phyloP scores from a whole-genome alignment of 192 early-diverging fungal species.

The Linnemannia schmuckeri region DNA sequence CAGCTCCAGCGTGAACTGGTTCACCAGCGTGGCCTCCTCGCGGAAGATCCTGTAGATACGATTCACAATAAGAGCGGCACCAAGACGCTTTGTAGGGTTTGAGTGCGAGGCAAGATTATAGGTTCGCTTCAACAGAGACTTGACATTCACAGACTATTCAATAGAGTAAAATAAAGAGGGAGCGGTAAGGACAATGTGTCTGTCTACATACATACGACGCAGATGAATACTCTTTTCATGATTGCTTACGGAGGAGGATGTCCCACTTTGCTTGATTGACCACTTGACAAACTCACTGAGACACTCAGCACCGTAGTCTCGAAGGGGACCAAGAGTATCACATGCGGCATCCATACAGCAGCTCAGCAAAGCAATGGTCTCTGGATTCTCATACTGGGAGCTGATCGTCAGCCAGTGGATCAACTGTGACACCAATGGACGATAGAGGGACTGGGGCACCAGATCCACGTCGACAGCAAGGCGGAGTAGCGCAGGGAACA shows the following conservation, averaged over 20 bases:
- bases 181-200: not conserved
- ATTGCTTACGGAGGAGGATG: constrained; percentile 46
- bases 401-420: constrained; percentile 89
- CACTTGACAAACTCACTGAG: constrained; percentile 80
- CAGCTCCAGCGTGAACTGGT: constrained; percentile 78
- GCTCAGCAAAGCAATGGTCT: constrained; percentile 78
- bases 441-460: constrained; percentile 77
- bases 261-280: constrained; percentile 77
- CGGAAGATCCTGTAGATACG: constrained; percentile 77
- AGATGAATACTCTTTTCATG: not conserved
- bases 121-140: constrained; percentile 76
- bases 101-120: constrained; percentile 74
- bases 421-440: constrained; percentile 72
- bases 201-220: not conserved
- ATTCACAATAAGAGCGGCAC: constrained; percentile 78
- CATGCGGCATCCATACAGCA: constrained; percentile 76
- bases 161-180: not conserved
- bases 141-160: constrained; percentile 72
- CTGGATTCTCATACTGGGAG: constrained; percentile 80
- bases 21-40: constrained; percentile 73
- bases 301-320: constrained; percentile 84
- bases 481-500: constrained; percentile 80
- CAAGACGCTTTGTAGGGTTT: constrained; percentile 73
- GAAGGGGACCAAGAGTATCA: constrained; percentile 61
- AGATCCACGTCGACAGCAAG: constrained; percentile 80